Evolutionary conservation across 371 early-diverging fungal species (phyloP), one percentile per base, ranked within the genome.

Genomic region (Batkoa obscura): DNA sequence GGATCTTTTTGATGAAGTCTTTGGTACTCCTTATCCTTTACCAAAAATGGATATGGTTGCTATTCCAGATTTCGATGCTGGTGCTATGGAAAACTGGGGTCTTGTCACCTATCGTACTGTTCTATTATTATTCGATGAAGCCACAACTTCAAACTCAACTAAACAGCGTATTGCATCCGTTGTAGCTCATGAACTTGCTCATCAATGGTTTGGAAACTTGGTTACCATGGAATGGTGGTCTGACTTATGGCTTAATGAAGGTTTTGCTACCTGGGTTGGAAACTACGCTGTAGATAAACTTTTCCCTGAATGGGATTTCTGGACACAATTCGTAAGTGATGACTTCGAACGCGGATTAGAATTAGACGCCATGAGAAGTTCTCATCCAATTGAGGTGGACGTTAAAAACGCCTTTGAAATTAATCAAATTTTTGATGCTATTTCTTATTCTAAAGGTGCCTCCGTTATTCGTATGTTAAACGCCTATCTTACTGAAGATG

Each of bases 21-120:
- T 94, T 71, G 81, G 71, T 9, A 74, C 79, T 59, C 74, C 81
- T 35, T 93, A 91, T 68, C 89, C 89, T 35, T 68, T 94, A 50
- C 81, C 88, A 50, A 94, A 94, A 71, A 69, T 86, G 59, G 96
- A 94, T 70, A 72, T 89, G 68, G 74, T 94, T 17, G 89, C 92
- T 37, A 81, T 94, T 38, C 89, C 88, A 23, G 88, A 88, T 64
- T 93, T 93, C 68, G 77, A 80, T 36, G 79, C 82, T 49, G 88
- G 88, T n/a, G 88, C 86, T 10, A 87, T 88, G 89, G 88, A 94
- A 66, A 96, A 96, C 71, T 94, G 93, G 94, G 92, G 93, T 12
- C 64, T 97, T 36, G 81, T 95, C 15, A 91, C 93, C 6, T 97
- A 81, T 68, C 76, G 98, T 49, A 81, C 75, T 50, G 72, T 80